These are phyloP conservation scores for Williopsis jadinii DNA, from an alignment of 1,139 yeast species.

Conservation along the genomic window DNA sequence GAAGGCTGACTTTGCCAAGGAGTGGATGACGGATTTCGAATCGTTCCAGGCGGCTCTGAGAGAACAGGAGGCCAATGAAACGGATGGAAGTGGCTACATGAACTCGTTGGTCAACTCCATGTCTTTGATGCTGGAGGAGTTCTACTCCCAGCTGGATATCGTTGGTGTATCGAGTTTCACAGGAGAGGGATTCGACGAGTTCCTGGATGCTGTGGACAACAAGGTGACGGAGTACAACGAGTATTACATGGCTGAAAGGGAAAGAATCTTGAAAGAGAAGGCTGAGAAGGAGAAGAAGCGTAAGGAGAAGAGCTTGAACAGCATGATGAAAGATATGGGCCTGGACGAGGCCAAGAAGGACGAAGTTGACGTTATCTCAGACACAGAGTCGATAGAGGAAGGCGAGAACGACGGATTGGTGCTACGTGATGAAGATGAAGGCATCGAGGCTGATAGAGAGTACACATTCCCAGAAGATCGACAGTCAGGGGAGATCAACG, in stretches of 20 bases:
- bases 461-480: slow-evolving; percentile 74
- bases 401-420: slow-evolving; percentile 56
- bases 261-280: slow-evolving; percentile 67
- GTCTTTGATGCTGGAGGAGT: slow-evolving; percentile 95
- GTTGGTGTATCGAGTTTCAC: slow-evolving; percentile 89
- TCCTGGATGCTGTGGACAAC: slow-evolving; percentile 70
- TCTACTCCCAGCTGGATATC: slow-evolving; percentile 86
- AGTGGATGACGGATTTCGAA: slow-evolving; percentile 98
- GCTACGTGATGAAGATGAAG: slow-evolving; percentile 56
- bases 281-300: slow-evolving; percentile 67
- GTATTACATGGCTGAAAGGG: slow-evolving; percentile 82
- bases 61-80: slow-evolving; percentile 50
- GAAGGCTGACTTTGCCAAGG: slow-evolving; percentile 80
- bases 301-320: slow-evolving; percentile 63
- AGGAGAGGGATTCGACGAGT: slow-evolving; percentile 92
- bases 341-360: slow-evolving; percentile 5
- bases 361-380: slow-evolving; percentile 18
- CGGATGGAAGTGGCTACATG: slow-evolving; percentile 87
- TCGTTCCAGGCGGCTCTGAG: slow-evolving; percentile 75
- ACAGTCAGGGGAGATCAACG: slow-evolving; percentile 45
- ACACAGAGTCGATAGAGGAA: slow-evolving; percentile 17
- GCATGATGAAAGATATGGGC: slow-evolving; percentile 32
- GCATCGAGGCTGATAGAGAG: slow-evolving; percentile 32
- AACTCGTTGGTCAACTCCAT: slow-evolving; percentile 86
- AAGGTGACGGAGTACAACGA: slow-evolving; percentile 86